phyloP scores from a whole-genome alignment of 1,284 basidiomycete species.

The Flammula alnicola region DNA sequence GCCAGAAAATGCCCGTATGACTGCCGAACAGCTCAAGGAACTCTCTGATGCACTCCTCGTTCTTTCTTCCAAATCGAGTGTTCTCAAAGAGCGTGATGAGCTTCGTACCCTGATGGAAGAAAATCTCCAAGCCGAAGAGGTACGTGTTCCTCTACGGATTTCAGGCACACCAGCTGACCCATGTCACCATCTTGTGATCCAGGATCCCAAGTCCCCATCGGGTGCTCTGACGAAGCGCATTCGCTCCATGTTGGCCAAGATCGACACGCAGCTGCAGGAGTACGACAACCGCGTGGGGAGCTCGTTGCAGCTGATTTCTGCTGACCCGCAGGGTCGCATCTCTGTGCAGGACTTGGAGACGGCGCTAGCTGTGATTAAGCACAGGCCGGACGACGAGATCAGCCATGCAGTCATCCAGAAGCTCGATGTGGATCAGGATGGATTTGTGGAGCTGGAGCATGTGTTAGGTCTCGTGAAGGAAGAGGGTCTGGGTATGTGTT shows the following conservation, averaged over 20 bases:
- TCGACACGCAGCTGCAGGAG: constrained; percentile 91
- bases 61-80: constrained; percentile 94
- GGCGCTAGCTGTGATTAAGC: constrained; percentile 92
- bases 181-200: background rate
- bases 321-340: constrained; percentile 91
- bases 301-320: constrained; percentile 93
- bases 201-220: constrained; percentile 80
- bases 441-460: constrained; percentile 89
- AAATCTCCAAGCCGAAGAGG: constrained; percentile 87
- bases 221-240: constrained; percentile 93
- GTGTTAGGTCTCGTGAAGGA: constrained; percentile 80
- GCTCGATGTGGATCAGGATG: constrained; percentile 95
- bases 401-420: constrained; percentile 90
- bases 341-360: constrained; percentile 89
- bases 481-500: constrained; percentile 70
- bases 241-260: constrained; percentile 93
- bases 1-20: constrained; percentile 89
- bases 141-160: constrained; percentile 31
- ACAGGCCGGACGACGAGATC: constrained; percentile 91
- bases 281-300: constrained; percentile 93
- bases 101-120: constrained; percentile 90
- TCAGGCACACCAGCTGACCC: background rate
- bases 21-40: constrained; percentile 94
- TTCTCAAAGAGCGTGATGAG: constrained; percentile 95
- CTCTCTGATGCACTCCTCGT: constrained; percentile 92